These are phyloP conservation scores for Thecaphora frezii DNA, from an alignment of 1,284 basidiomycete genomes.

Conservation along the genomic window DNA sequence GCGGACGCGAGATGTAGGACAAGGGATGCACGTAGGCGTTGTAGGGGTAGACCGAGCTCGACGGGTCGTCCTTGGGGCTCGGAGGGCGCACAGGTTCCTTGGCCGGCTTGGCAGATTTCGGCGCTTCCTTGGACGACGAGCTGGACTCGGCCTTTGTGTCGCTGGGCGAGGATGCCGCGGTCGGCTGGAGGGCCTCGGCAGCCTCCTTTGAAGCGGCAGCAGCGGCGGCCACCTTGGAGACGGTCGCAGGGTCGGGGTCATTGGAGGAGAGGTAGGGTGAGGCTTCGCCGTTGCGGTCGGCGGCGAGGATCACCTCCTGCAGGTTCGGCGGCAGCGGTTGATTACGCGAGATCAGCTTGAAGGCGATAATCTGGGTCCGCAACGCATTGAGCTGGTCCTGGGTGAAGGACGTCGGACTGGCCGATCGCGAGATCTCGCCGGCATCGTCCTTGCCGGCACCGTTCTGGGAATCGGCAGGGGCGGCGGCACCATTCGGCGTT, in stretches of 20 bases:
- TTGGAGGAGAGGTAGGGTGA: constrained; percentile 62
- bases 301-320: constrained; percentile 70
- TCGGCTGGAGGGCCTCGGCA: constrained; percentile 1
- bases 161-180: background rate
- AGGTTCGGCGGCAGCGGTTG: constrained; percentile 77
- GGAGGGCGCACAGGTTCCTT: constrained; percentile 40
- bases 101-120: constrained; percentile 30
- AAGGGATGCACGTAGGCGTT: constrained; percentile 90
- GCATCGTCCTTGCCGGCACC: constrained; percentile 24
- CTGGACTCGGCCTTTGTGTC: background rate
- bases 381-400: constrained; percentile 79
- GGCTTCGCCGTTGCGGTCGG: constrained; percentile 50
- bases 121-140: constrained; percentile 2
- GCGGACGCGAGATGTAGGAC: constrained; percentile 62
- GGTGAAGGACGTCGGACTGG: constrained; percentile 64
- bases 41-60: constrained; percentile 87
- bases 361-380: constrained; percentile 84
- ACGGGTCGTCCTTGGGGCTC: constrained; percentile 66
- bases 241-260: constrained; percentile 65
- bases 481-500: constrained; percentile 19
- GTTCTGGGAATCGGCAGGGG: constrained; percentile 63
- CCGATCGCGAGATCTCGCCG: constrained; percentile 14
- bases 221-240: constrained; percentile 77
- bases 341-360: constrained; percentile 78
- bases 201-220: constrained; percentile 59